Evolutionary conservation across 2,329 filamentous ascomycete genomes (phyloP), one percentile per base, ranked within the genome.

Genomic region (Rhytidhysteron rufulum): DNA sequence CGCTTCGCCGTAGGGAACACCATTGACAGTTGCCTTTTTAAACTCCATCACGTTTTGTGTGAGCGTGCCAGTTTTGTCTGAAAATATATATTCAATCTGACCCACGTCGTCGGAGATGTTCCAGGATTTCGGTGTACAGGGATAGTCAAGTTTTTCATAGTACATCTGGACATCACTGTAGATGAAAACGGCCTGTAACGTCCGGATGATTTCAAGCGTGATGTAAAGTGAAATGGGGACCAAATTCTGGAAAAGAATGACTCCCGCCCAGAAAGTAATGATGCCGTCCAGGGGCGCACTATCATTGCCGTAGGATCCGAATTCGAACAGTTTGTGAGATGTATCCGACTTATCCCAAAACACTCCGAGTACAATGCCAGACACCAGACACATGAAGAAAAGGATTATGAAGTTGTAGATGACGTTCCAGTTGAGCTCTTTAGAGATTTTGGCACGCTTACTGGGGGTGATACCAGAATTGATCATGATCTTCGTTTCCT

Each of bases 81-180:
- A 96, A 67, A 98, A 98, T 51, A 98, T 95, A 71, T 97, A 98
- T 67, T 97, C 93, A 47, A 98, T 95, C 68, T 98, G 93, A 10
- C 93, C 93, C 34, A 98, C 76, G 56, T 98, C 94, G 60, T 98
- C 93, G 1, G 91, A 97, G 37, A 98, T 97, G 62, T 97, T 98
- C 93, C 93, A 98, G 0, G 90, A 89, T 60, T 97, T 97, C 4
- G 94, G 93, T 9, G 95, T 88, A 61, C 94, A 98, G 2, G 91
- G 89, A 59, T 95, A 90, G 57, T 95, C 89, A 50, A 96, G 82
- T 56, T 82, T 83, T 41, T 93, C 93, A 70, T 98, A 95, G 68
- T 97, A 98, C 94, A 98, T 98, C 60, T 85, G 81, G 4, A 87
- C 79, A 59, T 98, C 93, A 69, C 85, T 95, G 72, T 95, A 96